Evolutionary conservation across 495 filamentous ascomycete genomes (phyloP), one percentile per base, ranked within the genome.

Genomic region (Alectoria sarmentosa): DNA sequence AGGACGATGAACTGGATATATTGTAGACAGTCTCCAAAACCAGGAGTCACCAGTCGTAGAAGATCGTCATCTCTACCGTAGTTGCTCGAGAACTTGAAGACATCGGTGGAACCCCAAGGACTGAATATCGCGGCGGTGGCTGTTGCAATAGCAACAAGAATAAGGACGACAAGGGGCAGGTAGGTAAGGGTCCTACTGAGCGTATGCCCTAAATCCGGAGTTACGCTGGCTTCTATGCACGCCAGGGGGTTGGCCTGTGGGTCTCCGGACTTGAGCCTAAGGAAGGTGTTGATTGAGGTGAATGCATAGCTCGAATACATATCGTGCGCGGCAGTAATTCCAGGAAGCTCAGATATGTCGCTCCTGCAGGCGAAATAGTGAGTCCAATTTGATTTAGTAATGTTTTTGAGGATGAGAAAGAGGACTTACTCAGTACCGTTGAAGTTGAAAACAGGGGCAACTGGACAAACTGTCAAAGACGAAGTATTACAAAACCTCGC

Each of bases 1-100:
- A 98, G 80, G 26, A 92, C 89, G 58, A 92, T 82, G 67, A 95
- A 98, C 71, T 98, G 94, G 38, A 98, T 88, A 72, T 98, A 98
- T 75, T 98, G 92, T 38, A 98, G 83, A 73, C 94, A 98, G 69
- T 98, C 94, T 15, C 90, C 92, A 73, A 98, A 98, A 0, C 94
- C 94, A 19, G 94, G 94, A 11, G 94, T 98, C 28, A 98, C 91
- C 41, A 98, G 78, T 38, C 94, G 88, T 48, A 98, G 79, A 63
- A 97, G 80, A 73, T 98, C 94, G 54, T 90, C 88, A 67, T 98
- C 95, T 69, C 92, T 86, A 37, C 94, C 95, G 73, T 92, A 97
- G 71, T 98, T 98, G 72, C 90, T 96, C 28, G 90, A 92, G 90
- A 92, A 98, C 62, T 87, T 84, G 73, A 98, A 97, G 14, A 89